These are phyloP conservation scores for Starmerella potacharoeniae DNA, from an alignment of 805 yeast genomes.

Conservation along the genomic window DNA sequence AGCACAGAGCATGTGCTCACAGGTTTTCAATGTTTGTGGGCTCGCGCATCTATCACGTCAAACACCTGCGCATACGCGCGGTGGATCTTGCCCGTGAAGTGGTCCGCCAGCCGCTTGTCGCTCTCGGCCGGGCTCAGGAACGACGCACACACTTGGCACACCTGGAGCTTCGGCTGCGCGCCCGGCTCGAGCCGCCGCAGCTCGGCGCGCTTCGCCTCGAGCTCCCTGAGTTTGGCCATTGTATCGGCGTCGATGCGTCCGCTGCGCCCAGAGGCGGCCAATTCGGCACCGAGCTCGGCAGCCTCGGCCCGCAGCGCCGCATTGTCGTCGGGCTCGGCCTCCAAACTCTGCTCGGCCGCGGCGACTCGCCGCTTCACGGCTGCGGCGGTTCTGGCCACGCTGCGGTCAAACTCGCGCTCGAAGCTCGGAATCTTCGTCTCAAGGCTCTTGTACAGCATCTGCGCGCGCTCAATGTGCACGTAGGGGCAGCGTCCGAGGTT, in stretches of 20 bases:
- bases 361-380: neutral
- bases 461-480: slow-evolving; percentile 2
- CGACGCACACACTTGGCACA: slow-evolving; percentile 1
- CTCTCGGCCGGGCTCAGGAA: slow-evolving; percentile 1
- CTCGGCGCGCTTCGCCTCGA: neutral
- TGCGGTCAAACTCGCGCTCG: slow-evolving; percentile 2
- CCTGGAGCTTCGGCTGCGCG: neutral
- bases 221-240: neutral
- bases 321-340: neutral
- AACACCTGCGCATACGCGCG: neutral
- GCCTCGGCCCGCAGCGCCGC: neutral
- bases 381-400: neutral
- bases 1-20: no score
- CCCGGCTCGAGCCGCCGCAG: neutral
- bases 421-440: neutral
- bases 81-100: neutral
- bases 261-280: neutral
- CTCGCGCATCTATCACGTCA: neutral
- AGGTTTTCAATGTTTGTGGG: neutral
- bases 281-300: neutral
- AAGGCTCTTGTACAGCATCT: neutral
- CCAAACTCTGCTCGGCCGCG: neutral
- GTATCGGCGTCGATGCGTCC: neutral
- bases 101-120: slow-evolving; percentile 2
- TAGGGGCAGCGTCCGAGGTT: neutral